Base-by-base conservation (phyloP, 495 filamentous ascomycete species). In the Lindgomyces ingoldianus region DNA sequence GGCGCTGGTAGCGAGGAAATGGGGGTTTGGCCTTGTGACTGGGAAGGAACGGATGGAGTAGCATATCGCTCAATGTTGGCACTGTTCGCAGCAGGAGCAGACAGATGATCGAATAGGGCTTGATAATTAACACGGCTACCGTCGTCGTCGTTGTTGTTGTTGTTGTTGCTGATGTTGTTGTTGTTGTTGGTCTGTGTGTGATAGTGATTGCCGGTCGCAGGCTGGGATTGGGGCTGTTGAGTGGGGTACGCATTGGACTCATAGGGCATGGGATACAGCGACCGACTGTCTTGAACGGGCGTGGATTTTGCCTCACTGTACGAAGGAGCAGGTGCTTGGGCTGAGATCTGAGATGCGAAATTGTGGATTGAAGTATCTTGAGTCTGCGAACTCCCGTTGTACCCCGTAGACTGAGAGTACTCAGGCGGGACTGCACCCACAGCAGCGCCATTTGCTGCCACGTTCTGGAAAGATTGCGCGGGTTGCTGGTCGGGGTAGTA, bases 1-100 rank as follows among this genome's bases (percentile, higher is more conserved):
- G 78, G 72, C 62, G 80, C 75, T 57, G 80, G 71, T 59, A 80
- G 72, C 70, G 79, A 69, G 62, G 81, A 67, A 57, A 72, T 65
- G 57, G 73, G 72, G 64, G 80, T 58, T 21, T 52, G 47, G 52
- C 57, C 59, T 1, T 62, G 63, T 39, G 58, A 14, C 25, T 58
- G 68, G 47, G 54, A 58, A 26, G 57, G 24, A 24, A 55, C 27
- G 24, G 55, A 16, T 29, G 62, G 26, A 36, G 57, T 22, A 33
- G 61, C 55, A 63, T 66, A 52, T 48, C 49, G 60, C n/a, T 56
- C 55, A 45, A 44, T 46, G 19, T 12, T 22, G 18, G 65, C 33
- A 46, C 36, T 44, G 42, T 27, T 62, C 44, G 54, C 46, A 22
- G 63, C 64, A 56, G 70, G 19, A 29, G 74, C 62, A 55, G 76